Evolutionary conservation across 768 basidiomycete genomes (phyloP).

Genomic region (Mycena kentingensis): DNA sequence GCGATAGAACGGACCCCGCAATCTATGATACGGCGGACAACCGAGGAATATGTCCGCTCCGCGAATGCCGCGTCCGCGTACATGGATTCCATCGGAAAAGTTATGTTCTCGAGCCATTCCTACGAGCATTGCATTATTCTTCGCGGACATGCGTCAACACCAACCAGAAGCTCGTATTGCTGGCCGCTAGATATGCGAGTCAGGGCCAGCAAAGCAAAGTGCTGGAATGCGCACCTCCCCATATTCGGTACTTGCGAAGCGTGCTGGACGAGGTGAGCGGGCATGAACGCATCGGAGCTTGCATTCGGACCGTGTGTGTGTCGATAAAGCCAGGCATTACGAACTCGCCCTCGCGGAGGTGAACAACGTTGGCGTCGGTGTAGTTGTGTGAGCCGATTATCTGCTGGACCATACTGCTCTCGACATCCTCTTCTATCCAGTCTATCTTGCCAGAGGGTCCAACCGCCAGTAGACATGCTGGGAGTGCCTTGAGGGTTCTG

Average conservation of each 20-base stretch:
- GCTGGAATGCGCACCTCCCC: conserved; percentile 43
- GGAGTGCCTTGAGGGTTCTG: conserved; percentile 39
- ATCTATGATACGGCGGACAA: conserved; percentile 71
- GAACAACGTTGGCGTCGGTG: conserved; percentile 42
- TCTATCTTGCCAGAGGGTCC: conserved; percentile 56
- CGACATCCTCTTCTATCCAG: conserved; percentile 70
- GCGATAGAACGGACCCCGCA: conserved; percentile 61
- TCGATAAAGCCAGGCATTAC: conserved; percentile 88
- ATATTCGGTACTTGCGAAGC: conserved; percentile 79
- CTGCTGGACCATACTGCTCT: conserved; percentile 46
- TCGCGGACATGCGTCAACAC: not conserved
- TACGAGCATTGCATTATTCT: not conserved
- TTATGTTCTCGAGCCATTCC: conserved; percentile 49
- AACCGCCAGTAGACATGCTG: conserved; percentile 53
- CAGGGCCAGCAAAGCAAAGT: not conserved
- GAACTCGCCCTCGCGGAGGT: conserved; percentile 60
- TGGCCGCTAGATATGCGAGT: conserved; percentile 58
- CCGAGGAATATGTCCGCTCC: conserved; percentile 60
- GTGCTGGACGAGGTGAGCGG: conserved; percentile 49
- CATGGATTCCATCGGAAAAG: conserved; percentile 85
- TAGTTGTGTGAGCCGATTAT: conserved; percentile 55
- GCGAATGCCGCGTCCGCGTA: conserved; percentile 77
- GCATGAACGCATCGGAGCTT: not conserved
- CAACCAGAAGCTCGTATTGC: conserved; percentile 75
- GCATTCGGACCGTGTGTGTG: conserved; percentile 77